phyloP scores from a whole-genome alignment of 441 rosid species.

The Gossypium schwendimanii region DNA sequence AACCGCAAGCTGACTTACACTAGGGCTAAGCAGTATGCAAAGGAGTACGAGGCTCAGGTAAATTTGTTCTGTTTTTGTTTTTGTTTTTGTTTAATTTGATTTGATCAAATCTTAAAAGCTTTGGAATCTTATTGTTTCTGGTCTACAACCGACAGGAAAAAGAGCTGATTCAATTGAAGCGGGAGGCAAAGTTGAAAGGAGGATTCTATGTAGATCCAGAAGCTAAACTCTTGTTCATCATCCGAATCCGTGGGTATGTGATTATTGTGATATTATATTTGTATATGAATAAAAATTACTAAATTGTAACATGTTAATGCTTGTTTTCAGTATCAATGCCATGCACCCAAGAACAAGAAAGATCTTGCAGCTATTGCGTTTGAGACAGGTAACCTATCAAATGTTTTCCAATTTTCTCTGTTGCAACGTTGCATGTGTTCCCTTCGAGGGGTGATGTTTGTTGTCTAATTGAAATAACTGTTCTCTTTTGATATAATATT shows the following conservation, averaged over 20 bases:
- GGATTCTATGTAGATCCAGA: slow-evolving; percentile 75
- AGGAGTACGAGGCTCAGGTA: slow-evolving; percentile 48
- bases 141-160: slow-evolving; percentile 25
- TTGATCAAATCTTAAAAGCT: background rate
- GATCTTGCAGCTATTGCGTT: slow-evolving; percentile 64
- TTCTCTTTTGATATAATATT: background rate
- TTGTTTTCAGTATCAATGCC: slow-evolving; percentile 57
- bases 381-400: slow-evolving; percentile 52
- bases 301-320: slow-evolving; percentile 22
- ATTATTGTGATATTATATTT: background rate
- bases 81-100: background rate
- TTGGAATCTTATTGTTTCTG: background rate
- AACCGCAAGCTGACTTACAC: slow-evolving; percentile 46
- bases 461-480: background rate
- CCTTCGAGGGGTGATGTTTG: background rate
- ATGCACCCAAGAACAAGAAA: slow-evolving; percentile 72
- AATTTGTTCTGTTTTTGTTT: background rate
- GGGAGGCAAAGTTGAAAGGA: slow-evolving; percentile 71
- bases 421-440: background rate
- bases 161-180: slow-evolving; percentile 51
- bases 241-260: slow-evolving; percentile 64
- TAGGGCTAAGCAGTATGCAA: slow-evolving; percentile 46
- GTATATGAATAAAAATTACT: background rate
- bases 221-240: slow-evolving; percentile 59
- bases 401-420: background rate